Base-by-base conservation (phyloP, 352 stramenopile genomes). In the Globisporangium alternatum region DNA sequence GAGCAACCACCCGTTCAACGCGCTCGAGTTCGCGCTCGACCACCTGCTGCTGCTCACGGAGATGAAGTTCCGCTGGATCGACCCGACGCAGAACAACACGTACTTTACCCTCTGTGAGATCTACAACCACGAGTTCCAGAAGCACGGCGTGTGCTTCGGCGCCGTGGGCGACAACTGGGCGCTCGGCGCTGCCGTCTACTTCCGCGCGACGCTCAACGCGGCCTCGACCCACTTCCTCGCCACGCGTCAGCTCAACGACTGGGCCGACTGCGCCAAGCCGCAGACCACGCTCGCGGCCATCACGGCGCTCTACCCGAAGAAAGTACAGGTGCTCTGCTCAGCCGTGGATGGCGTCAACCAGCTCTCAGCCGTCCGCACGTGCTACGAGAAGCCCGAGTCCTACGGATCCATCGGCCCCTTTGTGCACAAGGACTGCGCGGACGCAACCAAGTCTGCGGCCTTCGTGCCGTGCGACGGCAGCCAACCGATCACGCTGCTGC, bases 41-140 rank as follows among this genome's bases (percentile, higher is more conserved):
- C 80, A 91, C 65, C 56, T 71, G 30, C 59, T 65, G 25, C 65
- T 91, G 56, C 74, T 91, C 19, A 70, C 73, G 17, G 60, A 77
- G 47, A 91, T 93, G 83, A 70, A 65, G 9, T 57, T 67, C 22
- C 77, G 82, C 62, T 93, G 83, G 83, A 66, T 90, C 31, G 83
- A 91, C 44, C 76, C 83, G 41, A 83, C 83, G 30, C 65, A 83
- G 57, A 41, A 61, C 21, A 80, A 66, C 45, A 74, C 80, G 15
- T 80, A 85, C 68, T 75, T 89, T 65, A 71, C 74, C 60, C 72
- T 93, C 9, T 93, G 84, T 55, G 80, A 93, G 71, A 86, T 89
- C 66, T 93, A 91, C 73, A 78, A 90, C 73, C 84, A 93, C 72
- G 82, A 91, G 69, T 90, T 86, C 75, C 84, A 93, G 72, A 93